phyloP scores from a whole-genome alignment of 2,329 filamentous ascomycete genomes.

The Penicillium sp. region DNA sequence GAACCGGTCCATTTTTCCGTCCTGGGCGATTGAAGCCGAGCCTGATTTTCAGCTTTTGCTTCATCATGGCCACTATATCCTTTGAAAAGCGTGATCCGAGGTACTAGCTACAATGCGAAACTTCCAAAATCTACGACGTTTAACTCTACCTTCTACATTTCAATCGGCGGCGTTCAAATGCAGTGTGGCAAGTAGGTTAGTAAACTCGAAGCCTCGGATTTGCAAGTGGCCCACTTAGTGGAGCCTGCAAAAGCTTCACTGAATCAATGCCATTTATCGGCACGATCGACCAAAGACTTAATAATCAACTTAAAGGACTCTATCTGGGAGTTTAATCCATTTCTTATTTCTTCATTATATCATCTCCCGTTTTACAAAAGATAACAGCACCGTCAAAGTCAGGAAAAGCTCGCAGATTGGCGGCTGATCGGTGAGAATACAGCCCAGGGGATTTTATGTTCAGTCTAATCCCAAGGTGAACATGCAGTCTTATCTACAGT shows the following conservation, averaged over 20 bases:
- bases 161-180: neutral
- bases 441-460: slow-evolving; percentile 1
- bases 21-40: neutral
- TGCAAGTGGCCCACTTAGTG: slow-evolving; percentile 2
- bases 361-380: neutral
- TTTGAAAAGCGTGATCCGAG: neutral
- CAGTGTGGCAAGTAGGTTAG: neutral
- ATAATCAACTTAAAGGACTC: neutral
- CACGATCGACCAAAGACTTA: neutral
- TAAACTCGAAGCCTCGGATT: neutral
- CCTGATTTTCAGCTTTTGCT: neutral
- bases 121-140: no score
- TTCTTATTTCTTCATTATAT: neutral
- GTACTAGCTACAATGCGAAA: neutral
- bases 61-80: neutral
- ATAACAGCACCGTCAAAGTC: neutral
- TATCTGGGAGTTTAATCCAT: neutral
- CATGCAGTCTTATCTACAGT: slow-evolving; percentile 27
- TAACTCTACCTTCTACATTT: neutral
- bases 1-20: neutral
- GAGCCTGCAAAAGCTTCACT: neutral
- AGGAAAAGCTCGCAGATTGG: neutral
- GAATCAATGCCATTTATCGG: slow-evolving; percentile 4
- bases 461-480: slow-evolving; percentile 12
- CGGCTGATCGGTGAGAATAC: slow-evolving; percentile 11